phyloP scores from a whole-genome alignment of 1,284 basidiomycete species.

The Violaceomyces palustris region DNA sequence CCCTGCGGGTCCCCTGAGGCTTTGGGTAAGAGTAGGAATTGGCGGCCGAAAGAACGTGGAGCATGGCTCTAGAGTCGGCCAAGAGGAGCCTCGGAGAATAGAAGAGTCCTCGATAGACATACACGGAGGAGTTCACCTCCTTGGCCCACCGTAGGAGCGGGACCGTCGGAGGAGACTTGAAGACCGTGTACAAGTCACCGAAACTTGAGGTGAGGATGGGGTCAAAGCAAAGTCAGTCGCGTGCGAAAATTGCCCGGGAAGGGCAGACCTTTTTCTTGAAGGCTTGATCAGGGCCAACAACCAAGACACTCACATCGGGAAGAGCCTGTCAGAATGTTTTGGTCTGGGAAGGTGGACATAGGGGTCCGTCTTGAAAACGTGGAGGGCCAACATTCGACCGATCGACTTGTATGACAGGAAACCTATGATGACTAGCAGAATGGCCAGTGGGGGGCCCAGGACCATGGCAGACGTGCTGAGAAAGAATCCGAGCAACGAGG shows the following conservation, averaged over 20 bases:
- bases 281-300: no score
- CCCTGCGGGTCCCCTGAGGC: slow-evolving; percentile 11
- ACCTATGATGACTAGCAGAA: background rate
- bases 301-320: slow-evolving; percentile 14
- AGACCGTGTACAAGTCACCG: slow-evolving; percentile 18
- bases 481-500: no score
- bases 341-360: slow-evolving; percentile 19
- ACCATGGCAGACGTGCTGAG: no score
- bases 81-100: slow-evolving; percentile 40
- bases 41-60: slow-evolving; percentile 36
- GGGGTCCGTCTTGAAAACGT: slow-evolving; percentile 15
- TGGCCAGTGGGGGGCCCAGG: background rate
- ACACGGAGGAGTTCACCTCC: slow-evolving; percentile 20
- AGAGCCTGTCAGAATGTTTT: slow-evolving; percentile 5
- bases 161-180: slow-evolving; percentile 14
- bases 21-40: slow-evolving; percentile 48
- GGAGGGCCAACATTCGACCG: slow-evolving; percentile 1
- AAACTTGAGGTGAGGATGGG: no score
- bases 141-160: slow-evolving; percentile 17
- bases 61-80: slow-evolving; percentile 39
- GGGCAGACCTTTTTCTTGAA: no score
- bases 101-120: slow-evolving; percentile 44
- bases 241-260: no score
- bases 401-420: background rate
- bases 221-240: no score